Base-by-base conservation (phyloP, 2,329 filamentous ascomycete species). In the Fusarium avenaceum region DNA sequence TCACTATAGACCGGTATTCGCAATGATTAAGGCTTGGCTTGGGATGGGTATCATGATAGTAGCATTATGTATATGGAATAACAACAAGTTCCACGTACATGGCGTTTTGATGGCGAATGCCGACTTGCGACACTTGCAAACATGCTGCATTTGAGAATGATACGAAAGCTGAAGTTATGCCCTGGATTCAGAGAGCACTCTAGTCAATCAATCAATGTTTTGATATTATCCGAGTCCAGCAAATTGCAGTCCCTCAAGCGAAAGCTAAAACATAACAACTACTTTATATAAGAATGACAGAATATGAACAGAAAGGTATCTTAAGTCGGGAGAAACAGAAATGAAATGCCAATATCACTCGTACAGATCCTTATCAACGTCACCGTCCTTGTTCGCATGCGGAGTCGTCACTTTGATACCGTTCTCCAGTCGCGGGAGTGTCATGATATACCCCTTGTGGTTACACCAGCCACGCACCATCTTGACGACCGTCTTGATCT, bases 401-500 rank as follows among this genome's bases (percentile, higher is more conserved):
- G 82, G 81, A 28, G 78, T 82, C 35, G 81, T 84, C 44, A 82
- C 80, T 69, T 74, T 76, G 63, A 85, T 84, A 14, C 79, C 81
- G 61, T 76, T 80, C 72, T 85, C 83, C 54, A 84, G 48, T 38
- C 79, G 76, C 17, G 75, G 68, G 56, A 84, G 71, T 44, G 79
- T 81, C 73, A 85, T 76, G 17, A 72, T 71, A 47, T 82, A 81
- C 9, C 74, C 75, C 74, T 84, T 83, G 65, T 81, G 75, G 33
- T 79, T 75, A 67, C 82, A 85, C 82, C 81, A 84, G 20, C 73
- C 78, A 50, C 75, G 74, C 2, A 79, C 80, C 82, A 83, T 82
- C 74, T 83, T 80, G 69, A 84, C 76, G 10, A 79, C 80, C 56
- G 79, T 83, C 72, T 84, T 84, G 67, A 83, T 85, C 76, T 83